These are phyloP conservation scores for Chlorociboria aeruginascens DNA, from an alignment of 495 filamentous ascomycete genomes.

Conservation along the genomic window DNA sequence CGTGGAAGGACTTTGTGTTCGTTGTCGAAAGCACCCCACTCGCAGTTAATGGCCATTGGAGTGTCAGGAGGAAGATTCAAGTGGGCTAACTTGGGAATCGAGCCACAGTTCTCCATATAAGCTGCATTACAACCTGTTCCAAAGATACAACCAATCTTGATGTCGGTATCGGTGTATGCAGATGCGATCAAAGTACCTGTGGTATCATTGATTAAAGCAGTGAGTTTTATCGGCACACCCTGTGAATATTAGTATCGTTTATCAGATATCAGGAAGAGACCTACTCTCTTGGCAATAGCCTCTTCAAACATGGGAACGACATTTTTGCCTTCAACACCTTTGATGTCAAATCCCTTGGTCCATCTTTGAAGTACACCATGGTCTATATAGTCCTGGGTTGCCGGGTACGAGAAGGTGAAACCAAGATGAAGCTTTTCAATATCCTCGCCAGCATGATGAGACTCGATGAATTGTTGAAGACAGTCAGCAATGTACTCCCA, in stretches of 20 bases:
- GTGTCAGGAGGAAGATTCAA: conserved; percentile 81
- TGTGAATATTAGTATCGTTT: conserved; percentile 2
- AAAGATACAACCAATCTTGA: conserved; percentile 97
- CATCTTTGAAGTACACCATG: conserved; percentile 92
- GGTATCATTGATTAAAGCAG: conserved; percentile 93
- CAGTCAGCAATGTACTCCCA: conserved; percentile 99
- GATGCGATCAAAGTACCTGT: conserved; percentile 99
- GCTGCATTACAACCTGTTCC: conserved; percentile 97
- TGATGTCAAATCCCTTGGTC: conserved; percentile 99
- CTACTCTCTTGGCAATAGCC: conserved; percentile 65
- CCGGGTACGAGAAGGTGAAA: conserved; percentile 98
- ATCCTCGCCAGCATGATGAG: conserved; percentile 62
- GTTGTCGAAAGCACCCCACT: conserved; percentile 98
- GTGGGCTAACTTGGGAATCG: conserved; percentile 87
- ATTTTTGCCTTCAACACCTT: conserved; percentile 88
- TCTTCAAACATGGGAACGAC: conserved; percentile 89
- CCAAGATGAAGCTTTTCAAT: conserved; percentile 66
- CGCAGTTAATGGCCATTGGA: conserved; percentile 97
- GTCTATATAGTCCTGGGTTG: conserved; percentile 92
- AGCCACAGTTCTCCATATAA: conserved; percentile 90
- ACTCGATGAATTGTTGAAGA: conserved; percentile 88
- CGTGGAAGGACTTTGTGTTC: conserved; percentile 86
- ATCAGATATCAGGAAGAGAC: conserved; percentile 13
- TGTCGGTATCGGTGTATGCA: conserved; percentile 78
- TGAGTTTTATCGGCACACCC: conserved; percentile 83